A percentile compares a stretch with the other conserved stretches of the same genome.
Conservation (phyloP, 2,329 filamentous ascomycete species). For the Knoxdaviesia capensis region DNA sequence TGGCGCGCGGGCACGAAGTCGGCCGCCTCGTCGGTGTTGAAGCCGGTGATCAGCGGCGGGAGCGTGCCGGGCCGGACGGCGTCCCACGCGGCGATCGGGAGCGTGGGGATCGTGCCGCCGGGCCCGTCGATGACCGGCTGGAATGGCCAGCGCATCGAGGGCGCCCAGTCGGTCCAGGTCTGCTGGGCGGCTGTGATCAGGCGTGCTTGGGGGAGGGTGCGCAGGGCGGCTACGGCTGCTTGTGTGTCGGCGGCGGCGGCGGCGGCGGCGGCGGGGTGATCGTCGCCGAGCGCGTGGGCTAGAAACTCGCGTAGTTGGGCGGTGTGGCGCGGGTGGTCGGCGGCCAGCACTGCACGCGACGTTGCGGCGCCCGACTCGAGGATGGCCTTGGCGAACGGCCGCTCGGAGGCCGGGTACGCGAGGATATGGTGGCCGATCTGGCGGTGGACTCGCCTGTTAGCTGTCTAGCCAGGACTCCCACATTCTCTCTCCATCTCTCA, state of each 20-base stretch:
- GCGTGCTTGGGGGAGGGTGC: conserved; percentile 16
- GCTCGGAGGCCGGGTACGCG: conserved; percentile 19
- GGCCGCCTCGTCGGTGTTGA: conserved; percentile 49
- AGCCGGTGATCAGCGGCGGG: conserved; percentile 37
- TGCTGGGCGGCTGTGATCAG: conserved; percentile 19
- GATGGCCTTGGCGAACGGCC: conserved; percentile 30
- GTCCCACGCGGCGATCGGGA: conserved; percentile 39
- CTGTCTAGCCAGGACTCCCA: no score
- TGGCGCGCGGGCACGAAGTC: conserved; percentile 35
- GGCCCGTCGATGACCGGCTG: conserved; percentile 45
- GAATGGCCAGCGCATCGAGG: conserved; percentile 36
- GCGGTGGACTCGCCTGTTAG: not conserved
- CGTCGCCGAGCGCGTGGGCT: conserved; percentile 2
- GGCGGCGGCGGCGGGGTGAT: conserved; percentile 21
- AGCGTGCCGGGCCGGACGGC: conserved; percentile 30
- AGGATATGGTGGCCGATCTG: conserved; percentile 51
- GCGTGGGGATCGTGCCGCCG: conserved; percentile 30
- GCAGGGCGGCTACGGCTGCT: conserved; percentile 28
- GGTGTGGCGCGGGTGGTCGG: conserved; percentile 35
- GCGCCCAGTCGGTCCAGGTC: no score
- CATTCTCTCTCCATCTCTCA: no score
- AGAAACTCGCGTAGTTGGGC: conserved; percentile 31
- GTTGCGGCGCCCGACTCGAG: conserved; percentile 36
- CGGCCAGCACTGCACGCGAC: conserved; percentile 29
- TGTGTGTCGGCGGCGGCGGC: conserved; percentile 9